Percentiles rank a stretch among this genome's conserved stretches.
These are phyloP conservation scores for Trametes cinnabarina DNA, from an alignment of 768 basidiomycete genomes.

Conservation along the genomic window DNA sequence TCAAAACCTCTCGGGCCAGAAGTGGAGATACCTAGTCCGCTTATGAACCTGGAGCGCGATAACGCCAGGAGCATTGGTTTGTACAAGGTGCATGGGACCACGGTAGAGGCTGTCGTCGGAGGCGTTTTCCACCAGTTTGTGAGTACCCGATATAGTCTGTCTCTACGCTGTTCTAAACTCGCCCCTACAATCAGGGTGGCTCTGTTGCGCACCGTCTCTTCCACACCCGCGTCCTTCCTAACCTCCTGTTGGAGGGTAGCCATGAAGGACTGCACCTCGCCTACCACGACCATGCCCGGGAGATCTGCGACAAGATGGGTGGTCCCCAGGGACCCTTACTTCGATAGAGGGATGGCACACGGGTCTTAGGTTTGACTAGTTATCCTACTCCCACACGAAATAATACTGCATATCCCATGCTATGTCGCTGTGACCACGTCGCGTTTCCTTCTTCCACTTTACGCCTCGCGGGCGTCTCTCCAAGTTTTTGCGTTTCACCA, in stretches of 20 bases:
- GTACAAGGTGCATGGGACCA: conserved; percentile 75
- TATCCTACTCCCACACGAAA: conserved; percentile 15
- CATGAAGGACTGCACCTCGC: conserved; percentile 34
- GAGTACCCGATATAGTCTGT: conserved; percentile 30
- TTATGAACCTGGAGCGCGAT: conserved; percentile 4
- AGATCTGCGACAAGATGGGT: conserved; percentile 48
- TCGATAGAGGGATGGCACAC: conserved; percentile 8
- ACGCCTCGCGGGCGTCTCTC: neutral
- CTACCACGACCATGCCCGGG: conserved; percentile 48
- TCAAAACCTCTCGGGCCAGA: conserved; percentile 13
- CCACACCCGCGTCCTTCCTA: conserved; percentile 42
- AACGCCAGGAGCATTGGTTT: conserved; percentile 50
- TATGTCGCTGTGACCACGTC: neutral
- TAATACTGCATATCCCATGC: conserved; percentile 16
- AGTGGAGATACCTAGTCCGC: conserved; percentile 15
- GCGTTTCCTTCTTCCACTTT: neutral
- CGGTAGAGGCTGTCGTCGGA: conserved; percentile 73
- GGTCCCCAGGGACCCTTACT: conserved; percentile 40
- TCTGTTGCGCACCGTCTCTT: conserved; percentile 39
- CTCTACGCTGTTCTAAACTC: neutral
- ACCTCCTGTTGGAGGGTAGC: conserved; percentile 30
- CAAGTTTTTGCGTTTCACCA: neutral
- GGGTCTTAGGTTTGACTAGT: conserved; percentile 12
- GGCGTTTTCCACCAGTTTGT: conserved; percentile 82
- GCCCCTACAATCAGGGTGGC: conserved; percentile 34